Percentiles rank a stretch among this genome's conserved stretches.
phyloP scores from a whole-genome alignment of 768 basidiomycete genomes.

The Phallus indusiatus region DNA sequence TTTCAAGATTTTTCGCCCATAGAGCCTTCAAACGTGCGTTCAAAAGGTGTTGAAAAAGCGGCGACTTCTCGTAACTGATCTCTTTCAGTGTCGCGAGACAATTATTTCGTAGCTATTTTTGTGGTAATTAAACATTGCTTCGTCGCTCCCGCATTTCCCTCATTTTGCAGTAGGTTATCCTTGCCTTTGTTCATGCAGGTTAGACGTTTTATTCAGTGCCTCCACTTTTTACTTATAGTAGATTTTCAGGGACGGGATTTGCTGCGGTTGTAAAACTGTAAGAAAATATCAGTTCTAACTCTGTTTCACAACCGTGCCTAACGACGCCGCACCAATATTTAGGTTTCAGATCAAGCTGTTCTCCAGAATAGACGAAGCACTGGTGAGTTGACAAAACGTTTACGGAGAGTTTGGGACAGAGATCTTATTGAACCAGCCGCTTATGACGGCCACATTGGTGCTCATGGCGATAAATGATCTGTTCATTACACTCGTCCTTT shows the following conservation, averaged over 20 bases:
- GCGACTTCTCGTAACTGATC: not conserved
- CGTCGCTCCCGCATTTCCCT: not conserved
- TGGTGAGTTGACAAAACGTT: not conserved
- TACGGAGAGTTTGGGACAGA: not conserved
- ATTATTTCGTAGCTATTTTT: not conserved
- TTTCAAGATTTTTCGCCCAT: conserved; percentile 1
- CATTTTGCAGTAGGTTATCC: not conserved
- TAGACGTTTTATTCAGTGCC: not conserved
- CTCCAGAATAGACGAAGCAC: not conserved
- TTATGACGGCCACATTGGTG: conserved; percentile 3
- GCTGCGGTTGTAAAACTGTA: not conserved
- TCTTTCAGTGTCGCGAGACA: not conserved
- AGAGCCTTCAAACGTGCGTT: conserved; percentile 1
- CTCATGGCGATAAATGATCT: conserved; percentile 7
- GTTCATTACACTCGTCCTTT: conserved; percentile 1
- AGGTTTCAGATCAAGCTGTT: conserved; percentile 4
- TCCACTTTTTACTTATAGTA: not conserved
- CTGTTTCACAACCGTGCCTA: not conserved
- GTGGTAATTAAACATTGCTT: not conserved
- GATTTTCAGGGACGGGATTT: not conserved
- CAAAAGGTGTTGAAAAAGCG: not conserved
- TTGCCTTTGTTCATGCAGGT: conserved; percentile 5
- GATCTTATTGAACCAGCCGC: not conserved
- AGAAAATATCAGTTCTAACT: not conserved
- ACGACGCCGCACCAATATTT: not conserved